Evolutionary conservation across 306 rosid genomes (phyloP), one percentile per base, ranked within the genome.

Genomic region (Cucumis cinereus): DNA sequence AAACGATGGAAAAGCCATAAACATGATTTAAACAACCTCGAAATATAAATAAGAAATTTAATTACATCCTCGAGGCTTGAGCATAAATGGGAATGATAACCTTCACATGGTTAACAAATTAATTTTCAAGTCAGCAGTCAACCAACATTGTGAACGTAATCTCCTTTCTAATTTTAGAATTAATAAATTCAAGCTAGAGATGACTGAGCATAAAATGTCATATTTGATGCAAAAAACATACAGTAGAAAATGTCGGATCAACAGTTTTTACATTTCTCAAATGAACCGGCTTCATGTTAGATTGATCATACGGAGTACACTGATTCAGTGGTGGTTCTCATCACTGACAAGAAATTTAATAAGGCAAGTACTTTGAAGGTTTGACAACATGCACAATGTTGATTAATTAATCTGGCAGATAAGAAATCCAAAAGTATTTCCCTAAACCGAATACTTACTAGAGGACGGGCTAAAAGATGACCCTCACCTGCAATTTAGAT

Each of bases 401-500:
- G 23, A 72, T 50, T 72, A 26, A 10, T 50, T 24, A 50, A 28
- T 16, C 14, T 72, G 15, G 47, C 45, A 72, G 14, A 50, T 49
- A 71, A 68, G 55, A 68, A 43, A 68, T 69, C 40, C 45, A 28
- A 8, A 72, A 72, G 45, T 28, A 28, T 28, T 50, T 50, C 57
- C 56, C 45, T 45, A 50, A 50, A 9, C 10, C 2, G 8, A 50
- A 24, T 17, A 50, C 76, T 26, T 43, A 8, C 59, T 33, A 20
- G 66, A 54, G 52, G 36, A 20, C 22, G n/a, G 66, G 12, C 20
- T 30, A 74, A 74, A 74, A 56, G 23, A 74, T 74, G 53, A 20
- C 22, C 63, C 60, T 85, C 74, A 91, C 97, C 96, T 93, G 98
- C 82, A 93, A 82, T 82, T 93, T 91, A 71, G 98, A 87, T 83